Conservation (phyloP, 2,329 filamentous ascomycete genomes). For the Ceratocystis ficicola region DNA sequence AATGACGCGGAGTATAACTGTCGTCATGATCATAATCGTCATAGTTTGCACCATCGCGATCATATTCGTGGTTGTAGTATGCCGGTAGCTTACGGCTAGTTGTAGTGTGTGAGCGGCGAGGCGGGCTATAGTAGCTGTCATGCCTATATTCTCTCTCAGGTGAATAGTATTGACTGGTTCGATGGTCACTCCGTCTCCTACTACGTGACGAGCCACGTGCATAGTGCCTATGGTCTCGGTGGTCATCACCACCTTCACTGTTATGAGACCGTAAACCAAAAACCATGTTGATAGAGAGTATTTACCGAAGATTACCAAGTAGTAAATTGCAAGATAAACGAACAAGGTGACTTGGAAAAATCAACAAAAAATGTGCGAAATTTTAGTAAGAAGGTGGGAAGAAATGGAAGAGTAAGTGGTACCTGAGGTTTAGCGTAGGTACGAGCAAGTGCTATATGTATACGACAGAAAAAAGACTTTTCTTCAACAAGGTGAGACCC, state of each 20-base stretch:
- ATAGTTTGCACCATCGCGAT: not conserved
- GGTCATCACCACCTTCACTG: not conserved
- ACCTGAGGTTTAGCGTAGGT: too few relatives aligned
- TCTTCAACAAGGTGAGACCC: too few relatives aligned
- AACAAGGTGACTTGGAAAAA: not conserved
- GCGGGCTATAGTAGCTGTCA: conserved; percentile 9
- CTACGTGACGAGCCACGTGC: conserved; percentile 6
- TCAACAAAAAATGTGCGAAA: too few relatives aligned
- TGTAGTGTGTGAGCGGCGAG: conserved; percentile 6
- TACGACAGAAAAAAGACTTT: too few relatives aligned
- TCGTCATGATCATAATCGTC: conserved; percentile 1
- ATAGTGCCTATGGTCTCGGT: conserved; percentile 15
- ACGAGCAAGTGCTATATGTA: too few relatives aligned
- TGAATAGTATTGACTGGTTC: not conserved
- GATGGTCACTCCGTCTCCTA: not conserved
- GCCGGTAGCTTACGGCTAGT: conserved; percentile 12
- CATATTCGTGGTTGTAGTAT: conserved; percentile 2
- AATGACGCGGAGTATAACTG: not conserved
- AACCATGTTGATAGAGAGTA: conserved; percentile 9
- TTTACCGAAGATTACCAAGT: too few relatives aligned
- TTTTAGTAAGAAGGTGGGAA: too few relatives aligned
- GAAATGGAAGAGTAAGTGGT: too few relatives aligned
- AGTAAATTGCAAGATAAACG: too few relatives aligned
- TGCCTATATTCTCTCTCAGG: conserved; percentile 5
- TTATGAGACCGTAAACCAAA: conserved; percentile 17